Evolutionary conservation across 2,329 filamentous ascomycete genomes (phyloP), one percentile per base, ranked within the genome.

Genomic region (Pestalotiopsis sp.): DNA sequence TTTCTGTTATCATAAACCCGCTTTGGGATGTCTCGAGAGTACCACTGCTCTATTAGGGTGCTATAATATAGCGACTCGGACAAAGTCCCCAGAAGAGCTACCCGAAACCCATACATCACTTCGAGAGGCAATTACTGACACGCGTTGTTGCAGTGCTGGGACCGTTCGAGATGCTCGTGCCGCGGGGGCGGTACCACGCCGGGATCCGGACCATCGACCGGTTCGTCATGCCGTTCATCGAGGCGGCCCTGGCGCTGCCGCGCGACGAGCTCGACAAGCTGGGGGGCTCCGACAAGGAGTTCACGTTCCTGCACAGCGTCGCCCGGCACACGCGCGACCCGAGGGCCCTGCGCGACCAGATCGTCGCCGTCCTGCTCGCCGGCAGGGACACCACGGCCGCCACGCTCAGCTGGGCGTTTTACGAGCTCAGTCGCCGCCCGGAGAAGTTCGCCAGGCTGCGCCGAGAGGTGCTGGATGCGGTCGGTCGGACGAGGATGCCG

Each of bases 221-320:
- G 17, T 95, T 95, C 77, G 87, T 94, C 7, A 85, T 87, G 69
- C 88, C 88, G 0, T 94, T 88, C 77, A 93, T 95, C 72, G 86
- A 91, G 66, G 84, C 88, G 56, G 87, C 91, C 0, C 84, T 94
- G 5, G 83, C 84, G 1, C 82, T 94, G 49, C 86, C 88, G 0
- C 84, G 85, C 0, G 85, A 87, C 12, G 92, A 94, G 75, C 85
- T 94, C 1, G 88, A 92, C 71, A 88, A 91, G 72, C 90, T 91
- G 73, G 88, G 87, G 58, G 92, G 90, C 73, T 87, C 87, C 1
- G 90, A 91, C 75, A 83, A 87, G 73, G 84, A 85, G 62, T 92
- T 93, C 74, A 94, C 91, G 1, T 94, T 95, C 80, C 85, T 95
- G n/a, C 91, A 95, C 77, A 91, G 91, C 66, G 86, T 95, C 12